Evolutionary conservation across 345 rosid genomes (phyloP).

Genomic region (Ceriops zippeliana): DNA sequence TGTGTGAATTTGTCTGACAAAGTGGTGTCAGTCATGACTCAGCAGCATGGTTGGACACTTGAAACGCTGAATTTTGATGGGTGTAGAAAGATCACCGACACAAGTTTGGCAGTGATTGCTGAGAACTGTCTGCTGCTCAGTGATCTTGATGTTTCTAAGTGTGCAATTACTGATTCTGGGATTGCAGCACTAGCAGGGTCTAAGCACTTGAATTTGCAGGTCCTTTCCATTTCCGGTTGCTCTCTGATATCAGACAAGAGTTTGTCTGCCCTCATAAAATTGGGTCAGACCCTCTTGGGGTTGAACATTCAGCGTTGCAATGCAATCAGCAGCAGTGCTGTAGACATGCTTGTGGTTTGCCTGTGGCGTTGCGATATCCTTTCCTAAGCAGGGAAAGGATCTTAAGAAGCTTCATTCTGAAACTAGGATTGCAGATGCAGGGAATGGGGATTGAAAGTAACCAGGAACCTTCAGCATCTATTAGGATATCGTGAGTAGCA

Average conservation of each 20-base stretch:
- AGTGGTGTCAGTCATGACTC: conserved; percentile 39
- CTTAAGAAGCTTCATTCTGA: not conserved
- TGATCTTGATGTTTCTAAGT: conserved; percentile 61
- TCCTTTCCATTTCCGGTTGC: conserved; percentile 59
- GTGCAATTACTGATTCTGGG: conserved; percentile 53
- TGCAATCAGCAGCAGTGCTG: conserved; percentile 43
- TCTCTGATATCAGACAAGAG: conserved; percentile 50
- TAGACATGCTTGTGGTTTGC: conserved; percentile 44
- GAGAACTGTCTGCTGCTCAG: conserved; percentile 48
- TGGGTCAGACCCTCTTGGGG: conserved; percentile 55
- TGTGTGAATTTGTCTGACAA: conserved; percentile 59
- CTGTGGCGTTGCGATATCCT: conserved; percentile 76
- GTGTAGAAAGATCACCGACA: conserved; percentile 63
- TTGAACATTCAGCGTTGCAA: conserved; percentile 67
- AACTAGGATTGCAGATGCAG: conserved; percentile 13
- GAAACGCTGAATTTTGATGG: conserved; percentile 59
- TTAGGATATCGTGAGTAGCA: conserved; percentile 26
- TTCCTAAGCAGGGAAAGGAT: conserved; percentile 24
- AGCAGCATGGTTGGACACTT: conserved; percentile 57
- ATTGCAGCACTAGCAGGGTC: conserved; percentile 44
- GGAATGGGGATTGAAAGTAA: conserved; percentile 13
- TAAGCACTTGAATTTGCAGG: conserved; percentile 44
- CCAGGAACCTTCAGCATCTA: conserved; percentile 17
- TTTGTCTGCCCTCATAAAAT: conserved; percentile 34
- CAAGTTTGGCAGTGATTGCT: conserved; percentile 54